These are phyloP conservation scores for Otatea glauca DNA, from an alignment of 176 grass and related monocot genomes.

Conservation along the genomic window DNA sequence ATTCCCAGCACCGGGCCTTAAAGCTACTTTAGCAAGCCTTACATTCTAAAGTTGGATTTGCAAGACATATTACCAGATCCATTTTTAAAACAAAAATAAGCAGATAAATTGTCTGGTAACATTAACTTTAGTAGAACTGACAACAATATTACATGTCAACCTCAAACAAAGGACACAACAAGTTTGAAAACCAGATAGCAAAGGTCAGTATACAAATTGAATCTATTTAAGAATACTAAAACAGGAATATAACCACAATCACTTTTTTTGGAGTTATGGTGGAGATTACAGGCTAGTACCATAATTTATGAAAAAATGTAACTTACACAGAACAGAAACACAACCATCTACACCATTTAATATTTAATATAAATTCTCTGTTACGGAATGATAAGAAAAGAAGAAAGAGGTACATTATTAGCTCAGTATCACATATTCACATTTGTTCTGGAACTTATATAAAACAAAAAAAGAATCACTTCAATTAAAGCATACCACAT, in stretches of 20 bases:
- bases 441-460: not conserved
- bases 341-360: not conserved
- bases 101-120: not conserved
- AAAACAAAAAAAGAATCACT: not conserved
- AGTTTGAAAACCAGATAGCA: constrained; percentile 11
- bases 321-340: constrained; percentile 7
- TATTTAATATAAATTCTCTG: constrained; percentile 15
- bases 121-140: constrained; percentile 15
- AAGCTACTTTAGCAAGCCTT: constrained; percentile 82
- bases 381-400: constrained; percentile 13
- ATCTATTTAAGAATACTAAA: constrained; percentile 22
- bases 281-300: not conserved
- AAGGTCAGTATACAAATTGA: not conserved
- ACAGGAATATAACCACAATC: constrained; percentile 4
- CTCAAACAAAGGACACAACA: constrained; percentile 10
- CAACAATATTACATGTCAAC: constrained; percentile 25
- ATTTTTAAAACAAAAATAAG: constrained; percentile 18
- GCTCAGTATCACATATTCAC: not conserved
- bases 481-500: not conserved
- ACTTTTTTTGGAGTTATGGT: not conserved
- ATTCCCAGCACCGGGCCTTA: constrained; percentile 93
- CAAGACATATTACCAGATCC: constrained; percentile 15
- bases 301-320: not conserved
- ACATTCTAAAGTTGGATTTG: constrained; percentile 77
- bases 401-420: constrained; percentile 25